Conservation (phyloP, 306 rosid species). For the Rosa multiflora region DNA sequence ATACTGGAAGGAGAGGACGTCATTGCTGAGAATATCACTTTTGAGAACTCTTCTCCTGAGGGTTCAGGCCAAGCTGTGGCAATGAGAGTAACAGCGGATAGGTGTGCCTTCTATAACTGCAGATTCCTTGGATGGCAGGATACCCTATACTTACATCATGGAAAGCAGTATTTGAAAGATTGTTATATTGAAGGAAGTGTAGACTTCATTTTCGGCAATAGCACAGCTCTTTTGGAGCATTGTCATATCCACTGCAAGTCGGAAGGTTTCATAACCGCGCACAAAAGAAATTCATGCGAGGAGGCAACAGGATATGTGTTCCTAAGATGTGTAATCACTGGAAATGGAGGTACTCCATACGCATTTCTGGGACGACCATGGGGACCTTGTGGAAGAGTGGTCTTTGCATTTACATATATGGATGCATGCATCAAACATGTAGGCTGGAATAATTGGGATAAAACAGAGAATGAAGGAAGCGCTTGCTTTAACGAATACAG, state of each 20-base stretch:
- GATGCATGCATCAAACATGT: conserved; percentile 61
- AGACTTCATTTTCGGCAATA: conserved; percentile 83
- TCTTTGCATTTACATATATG: conserved; percentile 71
- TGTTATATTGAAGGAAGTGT: conserved; percentile 94
- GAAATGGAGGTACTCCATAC: conserved; percentile 54
- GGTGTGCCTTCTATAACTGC: conserved; percentile 91
- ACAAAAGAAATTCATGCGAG: conserved; percentile 68
- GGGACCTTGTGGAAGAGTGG: conserved; percentile 89
- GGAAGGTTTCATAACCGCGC: conserved; percentile 78
- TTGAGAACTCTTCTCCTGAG: conserved; percentile 85
- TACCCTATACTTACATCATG: conserved; percentile 74
- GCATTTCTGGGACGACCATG: conserved; percentile 80
- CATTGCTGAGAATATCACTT: conserved; percentile 85
- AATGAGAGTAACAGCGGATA: conserved; percentile 81
- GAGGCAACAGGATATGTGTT: conserved; percentile 86
- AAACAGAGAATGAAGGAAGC: conserved; percentile 62
- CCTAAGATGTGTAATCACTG: conserved; percentile 83
- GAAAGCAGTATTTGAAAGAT: conserved; percentile 77
- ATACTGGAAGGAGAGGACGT: conserved; percentile 96
- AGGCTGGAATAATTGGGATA: conserved; percentile 92
- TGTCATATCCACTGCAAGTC: conserved; percentile 86
- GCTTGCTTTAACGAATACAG: conserved; percentile 86
- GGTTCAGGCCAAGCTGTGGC: conserved; percentile 98
- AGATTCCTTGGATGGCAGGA: conserved; percentile 99
- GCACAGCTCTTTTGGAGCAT: conserved; percentile 84